Conservation (phyloP, 192 early-diverging fungal genomes). For the Mortierella claussenii region DNA sequence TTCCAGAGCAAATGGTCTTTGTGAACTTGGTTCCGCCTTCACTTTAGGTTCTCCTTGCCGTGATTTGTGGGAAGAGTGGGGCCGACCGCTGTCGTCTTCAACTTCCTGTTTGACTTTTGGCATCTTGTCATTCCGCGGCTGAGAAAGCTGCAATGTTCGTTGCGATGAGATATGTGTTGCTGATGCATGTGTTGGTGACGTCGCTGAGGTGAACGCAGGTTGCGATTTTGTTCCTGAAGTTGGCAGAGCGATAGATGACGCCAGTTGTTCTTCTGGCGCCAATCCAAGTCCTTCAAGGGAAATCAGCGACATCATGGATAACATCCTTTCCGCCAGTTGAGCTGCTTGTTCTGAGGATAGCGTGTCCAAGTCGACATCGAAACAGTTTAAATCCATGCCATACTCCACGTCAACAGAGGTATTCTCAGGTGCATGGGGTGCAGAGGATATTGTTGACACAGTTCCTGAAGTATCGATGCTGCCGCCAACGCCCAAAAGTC, state of each 20-base stretch:
- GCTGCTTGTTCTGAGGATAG: constrained; percentile 20
- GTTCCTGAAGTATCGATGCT: too few relatives aligned
- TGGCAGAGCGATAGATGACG: too few relatives aligned
- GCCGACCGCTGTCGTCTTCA: neutral
- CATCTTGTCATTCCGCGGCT: neutral
- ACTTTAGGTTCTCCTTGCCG: neutral
- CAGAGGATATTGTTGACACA: too few relatives aligned
- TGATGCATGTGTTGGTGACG: neutral
- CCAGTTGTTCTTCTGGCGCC: too few relatives aligned
- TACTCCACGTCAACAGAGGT: too few relatives aligned
- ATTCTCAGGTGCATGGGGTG: too few relatives aligned
- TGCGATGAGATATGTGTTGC: too few relatives aligned
- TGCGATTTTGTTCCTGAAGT: too few relatives aligned
- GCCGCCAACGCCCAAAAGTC: too few relatives aligned
- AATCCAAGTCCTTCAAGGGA: too few relatives aligned
- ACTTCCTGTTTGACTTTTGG: constrained; percentile 6
- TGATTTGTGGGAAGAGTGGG: neutral
- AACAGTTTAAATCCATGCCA: constrained; percentile 16
- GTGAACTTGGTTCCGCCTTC: neutral
- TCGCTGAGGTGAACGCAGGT: too few relatives aligned
- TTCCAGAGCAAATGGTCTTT: neutral
- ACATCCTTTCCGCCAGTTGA: constrained; percentile 25
- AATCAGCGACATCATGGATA: constrained; percentile 12
- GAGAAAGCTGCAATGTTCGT: too few relatives aligned
- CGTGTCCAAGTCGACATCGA: constrained; percentile 33